A percentile compares a stretch with the other conserved stretches of the same genome.
Conservation (phyloP, 495 filamentous ascomycete species). For the Xylaria telfairii region DNA sequence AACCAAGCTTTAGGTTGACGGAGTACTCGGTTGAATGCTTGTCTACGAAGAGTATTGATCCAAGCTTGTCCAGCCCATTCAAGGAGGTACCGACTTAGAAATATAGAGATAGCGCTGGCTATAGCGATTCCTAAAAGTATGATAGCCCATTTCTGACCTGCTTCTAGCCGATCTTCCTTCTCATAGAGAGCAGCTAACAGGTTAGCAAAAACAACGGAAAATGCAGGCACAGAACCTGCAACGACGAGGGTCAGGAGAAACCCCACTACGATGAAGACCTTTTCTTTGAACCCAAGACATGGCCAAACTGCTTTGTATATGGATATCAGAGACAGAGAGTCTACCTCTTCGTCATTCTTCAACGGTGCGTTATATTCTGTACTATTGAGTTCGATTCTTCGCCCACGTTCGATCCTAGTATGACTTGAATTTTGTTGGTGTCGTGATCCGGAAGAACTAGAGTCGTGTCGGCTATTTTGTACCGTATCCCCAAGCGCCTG, state of each 20-base stretch:
- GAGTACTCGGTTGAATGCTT: slow-evolving; percentile 73
- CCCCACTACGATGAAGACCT: slow-evolving; percentile 64
- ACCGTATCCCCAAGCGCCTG: slow-evolving; percentile 32
- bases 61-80: slow-evolving; percentile 77
- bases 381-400: neutral
- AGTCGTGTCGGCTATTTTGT: slow-evolving; percentile 21
- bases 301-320: slow-evolving; percentile 83
- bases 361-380: slow-evolving; percentile 16
- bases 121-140: slow-evolving; percentile 71
- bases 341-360: slow-evolving; percentile 30
- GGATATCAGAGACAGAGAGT: slow-evolving; percentile 50
- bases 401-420: neutral
- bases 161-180: slow-evolving; percentile 44
- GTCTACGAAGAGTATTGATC: slow-evolving; percentile 73
- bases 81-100: slow-evolving; percentile 70
- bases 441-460: neutral
- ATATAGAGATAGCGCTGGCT: slow-evolving; percentile 68
- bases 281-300: slow-evolving; percentile 57
- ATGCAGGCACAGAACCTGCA: slow-evolving; percentile 74
- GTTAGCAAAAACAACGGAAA: slow-evolving; percentile 78
- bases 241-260: slow-evolving; percentile 66
- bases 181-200: slow-evolving; percentile 74
- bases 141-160: slow-evolving; percentile 70
- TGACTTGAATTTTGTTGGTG: neutral
- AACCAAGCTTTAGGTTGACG: slow-evolving; percentile 88